phyloP scores from a whole-genome alignment of 2,329 filamentous ascomycete species.

The Alternaria postmessia region DNA sequence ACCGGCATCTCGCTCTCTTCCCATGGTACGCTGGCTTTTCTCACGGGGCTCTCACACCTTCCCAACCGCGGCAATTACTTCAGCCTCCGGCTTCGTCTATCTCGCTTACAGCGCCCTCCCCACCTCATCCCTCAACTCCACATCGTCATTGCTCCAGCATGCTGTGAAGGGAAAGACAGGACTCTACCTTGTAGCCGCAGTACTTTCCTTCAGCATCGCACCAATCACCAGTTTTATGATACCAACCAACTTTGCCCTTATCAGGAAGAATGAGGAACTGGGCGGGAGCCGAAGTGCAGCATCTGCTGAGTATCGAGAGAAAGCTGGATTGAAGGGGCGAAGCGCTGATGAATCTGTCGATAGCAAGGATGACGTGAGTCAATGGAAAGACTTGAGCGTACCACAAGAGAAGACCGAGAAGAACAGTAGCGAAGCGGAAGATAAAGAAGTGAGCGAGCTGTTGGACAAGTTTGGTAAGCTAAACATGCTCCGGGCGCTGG shows the following conservation, averaged over 20 bases:
- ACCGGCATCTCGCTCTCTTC: conserved; percentile 49
- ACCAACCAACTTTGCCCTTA: conserved; percentile 26
- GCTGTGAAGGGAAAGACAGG: conserved; percentile 13
- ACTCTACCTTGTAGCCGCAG: conserved; percentile 25
- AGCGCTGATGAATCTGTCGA: conserved; percentile 31
- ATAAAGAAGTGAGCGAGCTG: conserved; percentile 27
- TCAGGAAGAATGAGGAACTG: conserved; percentile 32
- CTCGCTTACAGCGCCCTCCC: conserved; percentile 32
- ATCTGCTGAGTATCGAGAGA: conserved; percentile 9
- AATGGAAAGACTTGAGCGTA: conserved; percentile 39
- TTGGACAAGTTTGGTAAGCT: conserved; percentile 31
- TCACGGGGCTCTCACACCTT: conserved; percentile 50
- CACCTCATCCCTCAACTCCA: background rate
- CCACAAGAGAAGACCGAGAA: conserved; percentile 29
- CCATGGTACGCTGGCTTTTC: conserved; percentile 49
- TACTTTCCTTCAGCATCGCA: conserved; percentile 30
- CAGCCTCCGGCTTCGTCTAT: conserved; percentile 38
- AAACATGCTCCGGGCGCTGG: conserved; percentile 33
- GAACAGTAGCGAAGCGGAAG: conserved; percentile 23
- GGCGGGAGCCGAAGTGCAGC: conserved; percentile 24
- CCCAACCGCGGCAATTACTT: conserved; percentile 38
- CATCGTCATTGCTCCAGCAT: conserved; percentile 1
- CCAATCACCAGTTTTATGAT: conserved; percentile 22
- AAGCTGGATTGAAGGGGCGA: conserved; percentile 5
- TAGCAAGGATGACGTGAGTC: conserved; percentile 33